These are phyloP conservation scores for Pseudopyricularia cyperi DNA, from an alignment of 2,329 filamentous ascomycete species.

Conservation along the genomic window DNA sequence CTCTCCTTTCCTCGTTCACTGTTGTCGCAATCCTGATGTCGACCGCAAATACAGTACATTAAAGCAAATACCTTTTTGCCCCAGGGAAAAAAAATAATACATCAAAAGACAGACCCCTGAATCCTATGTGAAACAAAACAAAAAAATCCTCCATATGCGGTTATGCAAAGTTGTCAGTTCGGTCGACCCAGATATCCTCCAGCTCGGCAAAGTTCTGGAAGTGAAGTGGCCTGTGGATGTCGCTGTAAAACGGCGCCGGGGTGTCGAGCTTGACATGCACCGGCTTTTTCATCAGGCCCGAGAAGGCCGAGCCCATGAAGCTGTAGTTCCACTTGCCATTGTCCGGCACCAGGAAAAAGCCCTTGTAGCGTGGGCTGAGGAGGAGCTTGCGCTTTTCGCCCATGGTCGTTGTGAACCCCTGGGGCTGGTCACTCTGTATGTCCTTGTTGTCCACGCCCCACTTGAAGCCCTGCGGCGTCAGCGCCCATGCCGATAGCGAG, in stretches of 20 bases:
- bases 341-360: conserved; percentile 93
- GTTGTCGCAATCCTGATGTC: neutral
- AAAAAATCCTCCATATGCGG: neutral
- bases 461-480: conserved; percentile 85
- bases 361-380: conserved; percentile 83
- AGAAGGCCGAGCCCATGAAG: conserved; percentile 89
- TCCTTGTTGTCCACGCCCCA: conserved; percentile 98
- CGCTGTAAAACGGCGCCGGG: conserved; percentile 80
- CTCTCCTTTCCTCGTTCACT: neutral
- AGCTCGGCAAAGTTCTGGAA: conserved; percentile 97
- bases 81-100: neutral
- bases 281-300: conserved; percentile 77
- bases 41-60: neutral
- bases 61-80: neutral
- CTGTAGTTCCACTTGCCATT: conserved; percentile 92
- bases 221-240: conserved; percentile 81
- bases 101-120: neutral
- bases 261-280: conserved; percentile 91
- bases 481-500: conserved; percentile 82
- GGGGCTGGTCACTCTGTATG: conserved; percentile 78
- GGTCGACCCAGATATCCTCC: conserved; percentile 93
- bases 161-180: conserved; percentile 85
- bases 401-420: conserved; percentile 84
- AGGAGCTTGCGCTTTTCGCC: conserved; percentile 92
- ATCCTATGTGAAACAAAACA: neutral